Base-by-base conservation (phyloP, 2,329 filamentous ascomycete genomes). In the Niveomyces coronatus region DNA sequence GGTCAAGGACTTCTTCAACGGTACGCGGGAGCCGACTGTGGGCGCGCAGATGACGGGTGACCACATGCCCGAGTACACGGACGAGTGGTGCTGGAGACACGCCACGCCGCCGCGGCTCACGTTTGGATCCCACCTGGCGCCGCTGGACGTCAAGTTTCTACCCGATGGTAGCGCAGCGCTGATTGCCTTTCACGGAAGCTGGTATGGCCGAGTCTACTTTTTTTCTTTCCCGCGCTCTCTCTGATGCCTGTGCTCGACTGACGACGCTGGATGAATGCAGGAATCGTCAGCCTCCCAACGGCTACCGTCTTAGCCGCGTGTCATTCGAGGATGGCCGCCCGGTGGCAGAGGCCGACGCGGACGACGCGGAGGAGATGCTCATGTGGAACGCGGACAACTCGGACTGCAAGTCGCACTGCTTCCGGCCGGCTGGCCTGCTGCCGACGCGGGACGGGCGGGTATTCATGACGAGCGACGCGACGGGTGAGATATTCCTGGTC, bases 91-190 rank as follows among this genome's bases (percentile, higher is more conserved):
- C 35, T 34, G 35, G 9, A 17, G 31, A 4, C 24, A 49, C 4
- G 45, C 45, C 5, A 29, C 46, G 22, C 32, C 51, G 32, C 50
- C 52, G 14, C 26, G 34, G 9, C 34, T 53, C 8, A 54, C 50
- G 5, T 53, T 55, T 42, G 43, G 41, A 9, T 43, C 76, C 3
- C 78, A 83, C 48, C 75, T 68, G 54, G 77, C 79, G 1, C 79
- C 79, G 1, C 58, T 82, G 4, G 77, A 81, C 46, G 68, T 82
- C 46, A 70, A 72, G 43, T 82, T 82, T 58, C 69, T 71, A 43
- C 53, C 60, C 2, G 56, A 64, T 26, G 68, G 68, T 9, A 70
- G 64, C 9, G 67, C 65, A 4, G 76, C 74, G 3, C 80, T 70
- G 57, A 61, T 82, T 18, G 62, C 74, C 0, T 77, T 81, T 52